Percentiles rank a stretch among this genome's conserved stretches.
Evolutionary conservation across 805 yeast species (phyloP).

Genomic region (Yarrowia osloensis): DNA sequence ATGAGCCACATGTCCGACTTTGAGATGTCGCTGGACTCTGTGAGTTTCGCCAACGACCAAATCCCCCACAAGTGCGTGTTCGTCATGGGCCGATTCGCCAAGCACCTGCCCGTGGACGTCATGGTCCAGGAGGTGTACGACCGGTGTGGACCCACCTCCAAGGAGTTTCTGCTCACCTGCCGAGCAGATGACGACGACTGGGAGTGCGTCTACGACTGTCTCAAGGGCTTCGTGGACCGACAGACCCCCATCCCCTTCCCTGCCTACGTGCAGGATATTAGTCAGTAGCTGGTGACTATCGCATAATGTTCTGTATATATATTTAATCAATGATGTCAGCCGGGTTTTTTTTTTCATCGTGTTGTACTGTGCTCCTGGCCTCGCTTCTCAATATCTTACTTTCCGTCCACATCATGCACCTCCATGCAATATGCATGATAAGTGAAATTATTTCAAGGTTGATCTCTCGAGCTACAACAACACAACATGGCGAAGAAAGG

Average conservation of each 20-base stretch:
- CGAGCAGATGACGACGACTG: conserved; percentile 10
- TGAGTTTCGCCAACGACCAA: not conserved
- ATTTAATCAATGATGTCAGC: no score
- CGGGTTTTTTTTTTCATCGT: no score
- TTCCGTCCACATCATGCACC: no score
- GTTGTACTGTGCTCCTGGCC: no score
- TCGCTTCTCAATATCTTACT: no score
- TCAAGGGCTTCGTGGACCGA: conserved; percentile 9
- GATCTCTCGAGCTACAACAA: not conserved
- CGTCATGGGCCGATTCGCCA: not conserved
- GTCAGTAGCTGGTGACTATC: not conserved
- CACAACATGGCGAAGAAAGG: conserved; percentile 28
- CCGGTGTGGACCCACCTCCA: conserved; percentile 8
- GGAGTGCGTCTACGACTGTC: conserved; percentile 18
- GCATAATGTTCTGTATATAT: not conserved
- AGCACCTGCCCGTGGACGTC: conserved; percentile 16
- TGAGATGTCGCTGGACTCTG: conserved; percentile 7
- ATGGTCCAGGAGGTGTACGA: conserved; percentile 17
- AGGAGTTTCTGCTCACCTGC: conserved; percentile 11
- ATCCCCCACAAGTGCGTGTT: conserved; percentile 12
- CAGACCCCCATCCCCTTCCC: conserved; percentile 26
- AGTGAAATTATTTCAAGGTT: conserved; percentile 19
- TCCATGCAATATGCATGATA: conserved; percentile 20
- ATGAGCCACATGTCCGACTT: conserved; percentile 15
- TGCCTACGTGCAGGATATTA: conserved; percentile 13